phyloP scores from a whole-genome alignment of 2,329 filamentous ascomycete species.

The Neonectria sp. region DNA sequence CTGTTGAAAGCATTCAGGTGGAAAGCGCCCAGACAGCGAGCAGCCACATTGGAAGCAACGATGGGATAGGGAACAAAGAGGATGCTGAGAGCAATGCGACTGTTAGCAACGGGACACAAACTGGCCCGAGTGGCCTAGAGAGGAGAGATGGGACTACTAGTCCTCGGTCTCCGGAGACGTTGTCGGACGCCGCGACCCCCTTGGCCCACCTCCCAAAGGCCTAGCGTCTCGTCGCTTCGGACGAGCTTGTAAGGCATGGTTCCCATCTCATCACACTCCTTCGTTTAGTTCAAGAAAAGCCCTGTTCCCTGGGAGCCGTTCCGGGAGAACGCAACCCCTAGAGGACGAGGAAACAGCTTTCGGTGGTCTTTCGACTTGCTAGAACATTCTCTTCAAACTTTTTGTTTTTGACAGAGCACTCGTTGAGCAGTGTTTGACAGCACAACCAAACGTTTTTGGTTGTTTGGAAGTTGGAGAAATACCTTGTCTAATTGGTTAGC shows the following conservation, averaged over 20 bases:
- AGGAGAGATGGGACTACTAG: background rate
- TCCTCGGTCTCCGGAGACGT: background rate
- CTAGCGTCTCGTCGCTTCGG: background rate
- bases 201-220: background rate
- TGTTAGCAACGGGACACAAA: background rate
- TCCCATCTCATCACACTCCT: background rate
- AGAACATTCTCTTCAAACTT: background rate
- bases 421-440: background rate
- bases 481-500: no score
- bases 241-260: background rate
- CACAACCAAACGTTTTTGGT: background rate
- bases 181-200: background rate
- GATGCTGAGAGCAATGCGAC: background rate
- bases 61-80: background rate
- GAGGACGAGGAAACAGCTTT: background rate
- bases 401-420: background rate
- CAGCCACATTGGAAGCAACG: background rate
- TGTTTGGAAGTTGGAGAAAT: no score
- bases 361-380: background rate
- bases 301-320: background rate
- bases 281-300: background rate
- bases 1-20: background rate
- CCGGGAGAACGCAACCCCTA: background rate
- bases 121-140: background rate
- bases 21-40: background rate